Percentiles rank a stretch among this genome's conserved stretches.
Evolutionary conservation across 257 asterid genomes (phyloP).

Genomic region (Orobanche coerulescens): DNA sequence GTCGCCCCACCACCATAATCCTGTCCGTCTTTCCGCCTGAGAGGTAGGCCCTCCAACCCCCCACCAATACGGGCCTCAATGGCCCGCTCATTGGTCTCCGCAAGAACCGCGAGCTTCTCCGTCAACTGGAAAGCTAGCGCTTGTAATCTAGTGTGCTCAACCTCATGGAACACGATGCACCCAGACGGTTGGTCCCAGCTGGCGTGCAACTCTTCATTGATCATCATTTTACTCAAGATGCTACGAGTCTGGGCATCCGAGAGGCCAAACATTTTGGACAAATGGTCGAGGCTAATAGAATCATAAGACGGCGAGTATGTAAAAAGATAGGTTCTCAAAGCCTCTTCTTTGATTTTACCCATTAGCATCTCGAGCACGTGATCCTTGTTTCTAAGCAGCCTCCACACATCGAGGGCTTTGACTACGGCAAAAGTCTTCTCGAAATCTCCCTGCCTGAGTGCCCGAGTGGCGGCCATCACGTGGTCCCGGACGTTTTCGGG

Average conservation of each 20-base stretch:
- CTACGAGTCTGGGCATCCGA: slow-evolving; percentile 59
- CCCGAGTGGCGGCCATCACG: slow-evolving; percentile 87
- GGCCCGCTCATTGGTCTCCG: slow-evolving; percentile 84
- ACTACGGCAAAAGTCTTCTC: slow-evolving; percentile 59
- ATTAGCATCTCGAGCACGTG: slow-evolving; percentile 67
- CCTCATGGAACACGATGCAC: slow-evolving; percentile 79
- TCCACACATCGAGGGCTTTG: slow-evolving; percentile 79
- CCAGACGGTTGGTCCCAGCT: slow-evolving; percentile 92
- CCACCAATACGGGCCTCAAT: slow-evolving; percentile 68
- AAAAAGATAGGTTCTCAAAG: slow-evolving; percentile 78
- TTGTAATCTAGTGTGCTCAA: slow-evolving; percentile 73
- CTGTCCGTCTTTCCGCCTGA: slow-evolving; percentile 79
- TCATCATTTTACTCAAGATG: slow-evolving; percentile 80
- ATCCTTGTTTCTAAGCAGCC: slow-evolving; percentile 63
- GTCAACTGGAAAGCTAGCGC: slow-evolving; percentile 73
- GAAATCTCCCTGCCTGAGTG: slow-evolving; percentile 77
- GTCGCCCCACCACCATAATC: slow-evolving; percentile 62
- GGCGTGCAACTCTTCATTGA: slow-evolving; percentile 83
- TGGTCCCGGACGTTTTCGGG: slow-evolving; percentile 98
- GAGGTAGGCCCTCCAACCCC: slow-evolving; percentile 68
- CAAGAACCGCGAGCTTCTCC: slow-evolving; percentile 67
- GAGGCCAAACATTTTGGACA: slow-evolving; percentile 76
- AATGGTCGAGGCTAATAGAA: slow-evolving; percentile 67
- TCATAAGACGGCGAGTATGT: slow-evolving; percentile 69
- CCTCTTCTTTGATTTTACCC: slow-evolving; percentile 85